Evolutionary conservation across 1,284 basidiomycete species (phyloP).

Genomic region (Naganishia liquefaciens): DNA sequence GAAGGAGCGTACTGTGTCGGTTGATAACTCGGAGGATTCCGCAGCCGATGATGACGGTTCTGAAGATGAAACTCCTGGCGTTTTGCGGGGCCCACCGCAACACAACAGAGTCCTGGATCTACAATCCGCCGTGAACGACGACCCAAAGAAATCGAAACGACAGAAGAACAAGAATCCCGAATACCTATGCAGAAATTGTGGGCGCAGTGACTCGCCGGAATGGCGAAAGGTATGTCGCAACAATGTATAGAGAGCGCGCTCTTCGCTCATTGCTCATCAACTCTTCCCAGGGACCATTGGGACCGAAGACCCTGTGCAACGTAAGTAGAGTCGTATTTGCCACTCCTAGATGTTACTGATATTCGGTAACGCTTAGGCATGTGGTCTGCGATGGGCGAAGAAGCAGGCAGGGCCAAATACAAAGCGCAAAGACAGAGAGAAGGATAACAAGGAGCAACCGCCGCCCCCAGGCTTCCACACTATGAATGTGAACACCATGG

Average conservation of each 20-base stretch:
- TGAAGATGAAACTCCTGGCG: conserved; percentile 28
- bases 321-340: conserved; percentile 37
- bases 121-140: conserved; percentile 9
- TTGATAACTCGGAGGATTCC: conserved; percentile 20
- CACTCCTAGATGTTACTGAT: neutral
- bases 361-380: conserved; percentile 39
- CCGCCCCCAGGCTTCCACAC: conserved; percentile 12
- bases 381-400: conserved; percentile 52
- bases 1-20: conserved; percentile 20
- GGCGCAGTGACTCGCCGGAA: conserved; percentile 53
- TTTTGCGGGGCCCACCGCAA: conserved; percentile 20
- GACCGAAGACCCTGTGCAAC: conserved; percentile 54
- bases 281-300: conserved; percentile 46
- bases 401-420: conserved; percentile 40
- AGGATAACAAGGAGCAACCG: conserved; percentile 36
- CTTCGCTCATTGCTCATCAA: neutral
- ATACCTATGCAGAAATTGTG: conserved; percentile 53
- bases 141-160: conserved; percentile 37
- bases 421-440: conserved; percentile 32
- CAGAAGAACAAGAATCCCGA: conserved; percentile 37
- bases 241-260: neutral
- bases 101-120: conserved; percentile 17
- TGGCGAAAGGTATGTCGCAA: conserved; percentile 47
- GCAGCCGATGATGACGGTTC: conserved; percentile 23
- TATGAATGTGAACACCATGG: conserved; percentile 23